Base-by-base conservation (phyloP, 164 flowering plant genomes). In the Berberis thunbergii region DNA sequence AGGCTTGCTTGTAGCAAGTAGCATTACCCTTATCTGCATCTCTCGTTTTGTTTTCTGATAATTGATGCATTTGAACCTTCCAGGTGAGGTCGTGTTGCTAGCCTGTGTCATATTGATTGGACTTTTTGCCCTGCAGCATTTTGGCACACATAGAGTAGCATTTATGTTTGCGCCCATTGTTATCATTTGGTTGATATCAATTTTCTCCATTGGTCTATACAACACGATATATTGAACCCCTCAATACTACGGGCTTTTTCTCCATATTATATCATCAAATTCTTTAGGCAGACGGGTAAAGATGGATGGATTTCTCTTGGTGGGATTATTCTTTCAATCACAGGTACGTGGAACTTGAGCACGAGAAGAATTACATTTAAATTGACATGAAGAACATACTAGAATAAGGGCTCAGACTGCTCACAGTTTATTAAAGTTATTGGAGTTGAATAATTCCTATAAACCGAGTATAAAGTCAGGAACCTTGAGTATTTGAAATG, bases 291-390 rank as follows among this genome's bases (percentile, higher is more conserved):
- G 5, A 26, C 60, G 6, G 60, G 60, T 2, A 57, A 4, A 57
- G 60, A 57, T 57, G 60, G 60, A 9, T 39, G 60, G 60, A 57
- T 40, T 40, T 57, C 60, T 40, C 43, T 57, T 57, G 60, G 60
- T n/a, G 60, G 60, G 9, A 41, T 57, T 5, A 7, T 57, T 7
- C 7, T 57, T 7, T 39, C 6, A 40, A 57, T 57, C 10, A 57
- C 60, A 57, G 60, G 60, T 57, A 26, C 26, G 26, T 26, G 26
- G 26, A 26, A 26, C 26, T 26, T 26, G 26, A 26, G 26, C 26
- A 26, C 26, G 26, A 26, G 26, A 26, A 26, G 26, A 26, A 26
- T 26, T 26, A 26, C 26, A 26, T 26, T 26, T 26, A 26, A 26
- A 26, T 26, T 26, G 26, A 26, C 26, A 26, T 26, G 26, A 26